phyloP scores from a whole-genome alignment of 2,329 filamentous ascomycete species.

The Venturiaceae sp. region DNA sequence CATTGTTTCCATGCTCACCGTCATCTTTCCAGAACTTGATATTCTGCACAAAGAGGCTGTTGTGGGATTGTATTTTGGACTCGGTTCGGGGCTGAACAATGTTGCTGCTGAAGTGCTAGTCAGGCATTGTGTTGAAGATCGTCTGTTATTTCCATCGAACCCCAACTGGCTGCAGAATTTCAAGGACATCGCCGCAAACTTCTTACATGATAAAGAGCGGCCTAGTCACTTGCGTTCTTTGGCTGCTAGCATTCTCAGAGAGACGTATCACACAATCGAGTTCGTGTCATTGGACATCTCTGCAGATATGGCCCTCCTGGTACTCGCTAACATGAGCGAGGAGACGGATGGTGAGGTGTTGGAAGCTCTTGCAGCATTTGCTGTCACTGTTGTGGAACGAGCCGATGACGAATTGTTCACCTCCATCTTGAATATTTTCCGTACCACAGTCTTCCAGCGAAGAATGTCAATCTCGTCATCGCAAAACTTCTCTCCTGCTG shows the following conservation, averaged over 20 bases:
- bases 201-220: conserved; percentile 53
- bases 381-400: conserved; percentile 53
- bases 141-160: conserved; percentile 64
- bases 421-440: conserved; percentile 7
- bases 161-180: conserved; percentile 57
- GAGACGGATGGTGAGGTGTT: conserved; percentile 59
- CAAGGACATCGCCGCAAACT: conserved; percentile 48
- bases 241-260: conserved; percentile 49
- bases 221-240: conserved; percentile 53
- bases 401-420: conserved; percentile 50
- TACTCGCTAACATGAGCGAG: conserved; percentile 50
- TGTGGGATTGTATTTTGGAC: conserved; percentile 54
- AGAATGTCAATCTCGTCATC: conserved; percentile 13
- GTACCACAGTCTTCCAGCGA: conserved; percentile 1
- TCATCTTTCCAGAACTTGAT: conserved; percentile 28
- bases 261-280: conserved; percentile 39
- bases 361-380: conserved; percentile 53
- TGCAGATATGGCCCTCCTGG: conserved; percentile 47
- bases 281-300: conserved; percentile 51
- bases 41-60: conserved; percentile 57
- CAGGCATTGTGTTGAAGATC: conserved; percentile 57
- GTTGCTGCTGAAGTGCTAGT: conserved; percentile 54
- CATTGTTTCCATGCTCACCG: not conserved
- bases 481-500: conserved; percentile 19
- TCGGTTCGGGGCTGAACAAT: conserved; percentile 55